A percentile compares a stretch with the other conserved stretches of the same genome.
These are phyloP conservation scores for Metrosideros polymorpha DNA, from an alignment of 441 rosid genomes.

Conservation along the genomic window DNA sequence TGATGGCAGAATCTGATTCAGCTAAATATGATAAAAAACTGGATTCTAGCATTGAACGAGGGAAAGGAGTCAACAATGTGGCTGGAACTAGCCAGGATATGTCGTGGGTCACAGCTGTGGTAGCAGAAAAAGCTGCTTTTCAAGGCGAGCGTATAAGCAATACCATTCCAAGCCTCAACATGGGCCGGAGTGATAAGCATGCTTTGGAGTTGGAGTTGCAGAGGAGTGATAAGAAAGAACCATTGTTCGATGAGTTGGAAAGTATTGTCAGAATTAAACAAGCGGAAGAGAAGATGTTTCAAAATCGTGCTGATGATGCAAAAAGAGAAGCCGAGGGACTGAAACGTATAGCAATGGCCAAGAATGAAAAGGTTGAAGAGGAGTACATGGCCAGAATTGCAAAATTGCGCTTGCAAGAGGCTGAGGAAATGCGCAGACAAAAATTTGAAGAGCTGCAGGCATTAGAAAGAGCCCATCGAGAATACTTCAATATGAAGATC, in stretches of 20 bases:
- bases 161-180: constrained; percentile 35
- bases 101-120: constrained; percentile 48
- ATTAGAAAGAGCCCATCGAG: constrained; percentile 52
- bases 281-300: constrained; percentile 94
- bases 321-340: constrained; percentile 84
- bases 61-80: constrained; percentile 33
- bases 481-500: constrained; percentile 50
- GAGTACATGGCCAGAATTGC: constrained; percentile 48
- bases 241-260: constrained; percentile 76
- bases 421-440: constrained; percentile 56
- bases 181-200: constrained; percentile 39
- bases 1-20: constrained; percentile 64
- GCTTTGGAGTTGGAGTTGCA: constrained; percentile 32
- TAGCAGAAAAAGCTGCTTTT: constrained; percentile 42
- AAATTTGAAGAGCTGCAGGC: constrained; percentile 57
- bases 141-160: constrained; percentile 48
- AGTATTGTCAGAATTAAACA: constrained; percentile 80
- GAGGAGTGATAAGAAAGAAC: constrained; percentile 43
- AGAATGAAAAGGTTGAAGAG: constrained; percentile 72
- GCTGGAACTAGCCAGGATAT: constrained; percentile 52
- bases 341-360: constrained; percentile 69
- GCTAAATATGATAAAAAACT: constrained; percentile 27
- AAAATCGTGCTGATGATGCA: constrained; percentile 80
- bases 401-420: constrained; percentile 54
- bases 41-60: constrained; percentile 36